Evolutionary conservation across 768 basidiomycete genomes (phyloP), one percentile per base, ranked within the genome.

Genomic region (Psilocybe azurescens): DNA sequence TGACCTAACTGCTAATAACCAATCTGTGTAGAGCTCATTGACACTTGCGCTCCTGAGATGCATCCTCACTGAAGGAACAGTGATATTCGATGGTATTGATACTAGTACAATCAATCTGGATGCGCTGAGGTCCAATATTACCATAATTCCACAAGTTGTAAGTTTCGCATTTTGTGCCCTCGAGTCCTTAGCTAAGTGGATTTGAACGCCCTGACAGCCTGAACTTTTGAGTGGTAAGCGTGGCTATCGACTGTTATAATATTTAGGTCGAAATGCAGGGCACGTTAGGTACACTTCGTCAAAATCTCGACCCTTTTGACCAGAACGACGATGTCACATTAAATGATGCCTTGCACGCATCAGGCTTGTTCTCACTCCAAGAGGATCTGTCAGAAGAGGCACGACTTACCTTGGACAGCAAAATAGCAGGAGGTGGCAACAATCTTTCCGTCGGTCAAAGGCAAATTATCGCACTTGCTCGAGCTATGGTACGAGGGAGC

Each of bases 141-240:
- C 87, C 2, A 84, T 87, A 66, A 87, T 84, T 28, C 82, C 80
- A 2, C 81, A 81, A 68, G 72, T 78, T 53, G 77, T 77, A 49
- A 63, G 74, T 62, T n/a, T 44, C 7, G n/a, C 41, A 9, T n/a
- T 13, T 44, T 44, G n/a, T 13, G n/a, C n/a, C 2, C 5, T 44
- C 11, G 14, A 44, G 24, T 44, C n/a, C 11, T 5, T 7, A 5
- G 8, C 41, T 44, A 8, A 44, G 5, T 7, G 2, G 1, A 36
- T 11, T 44, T 44, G 5, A 44, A 8, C 41, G 14, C 14, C 14
- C 33, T 7, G 6, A n/a, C 14, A 44, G 41, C 41, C 41, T 5
- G 41, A 44, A 16, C 41, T 44, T 1, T 13, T 44, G 41, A 44
- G 41, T n/a, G 41, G 41, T 44, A 44, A 13, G 41, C 14, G 14